phyloP scores from a whole-genome alignment of 1,284 basidiomycete species.

The Inonotus obliquus region DNA sequence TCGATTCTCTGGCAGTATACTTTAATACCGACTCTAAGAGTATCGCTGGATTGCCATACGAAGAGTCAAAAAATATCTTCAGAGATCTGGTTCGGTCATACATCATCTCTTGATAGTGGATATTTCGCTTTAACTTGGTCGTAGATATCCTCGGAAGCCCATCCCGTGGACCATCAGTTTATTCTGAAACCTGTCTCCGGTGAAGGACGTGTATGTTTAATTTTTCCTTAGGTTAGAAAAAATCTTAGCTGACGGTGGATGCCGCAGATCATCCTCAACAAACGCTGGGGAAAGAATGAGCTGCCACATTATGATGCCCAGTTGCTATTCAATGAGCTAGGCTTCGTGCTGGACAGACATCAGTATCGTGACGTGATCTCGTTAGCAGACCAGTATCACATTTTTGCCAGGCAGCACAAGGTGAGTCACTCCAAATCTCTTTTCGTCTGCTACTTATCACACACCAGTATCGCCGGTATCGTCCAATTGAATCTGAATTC shows the following conservation, averaged over 20 bases:
- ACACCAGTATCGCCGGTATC: slow-evolving; percentile 76
- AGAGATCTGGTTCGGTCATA: slow-evolving; percentile 58
- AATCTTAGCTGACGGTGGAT: slow-evolving; percentile 2
- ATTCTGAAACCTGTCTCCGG: slow-evolving; percentile 96
- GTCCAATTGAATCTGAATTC: slow-evolving; percentile 63
- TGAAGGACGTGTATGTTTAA: slow-evolving; percentile 73
- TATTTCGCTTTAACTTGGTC: not conserved
- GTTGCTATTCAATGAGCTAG: slow-evolving; percentile 92
- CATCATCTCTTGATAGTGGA: slow-evolving; percentile 5
- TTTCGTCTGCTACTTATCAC: not conserved
- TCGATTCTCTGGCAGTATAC: slow-evolving; percentile 89
- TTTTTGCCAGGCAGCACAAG: slow-evolving; percentile 89
- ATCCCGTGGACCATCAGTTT: slow-evolving; percentile 78
- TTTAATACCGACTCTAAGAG: slow-evolving; percentile 93
- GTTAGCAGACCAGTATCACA: slow-evolving; percentile 95
- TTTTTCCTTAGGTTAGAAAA: not conserved
- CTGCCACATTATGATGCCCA: slow-evolving; percentile 84
- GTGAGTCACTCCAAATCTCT: slow-evolving; percentile 33
- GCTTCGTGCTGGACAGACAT: slow-evolving; percentile 87
- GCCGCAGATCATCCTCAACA: slow-evolving; percentile 76
- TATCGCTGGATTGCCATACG: slow-evolving; percentile 65
- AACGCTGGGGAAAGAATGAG: slow-evolving; percentile 64
- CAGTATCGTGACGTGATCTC: slow-evolving; percentile 96
- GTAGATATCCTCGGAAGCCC: slow-evolving; percentile 63
- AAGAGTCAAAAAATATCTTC: slow-evolving; percentile 77